A percentile compares a stretch with the other conserved stretches of the same genome.
phyloP scores from a whole-genome alignment of 2,329 filamentous ascomycete species.

The Fusarium proliferatum region DNA sequence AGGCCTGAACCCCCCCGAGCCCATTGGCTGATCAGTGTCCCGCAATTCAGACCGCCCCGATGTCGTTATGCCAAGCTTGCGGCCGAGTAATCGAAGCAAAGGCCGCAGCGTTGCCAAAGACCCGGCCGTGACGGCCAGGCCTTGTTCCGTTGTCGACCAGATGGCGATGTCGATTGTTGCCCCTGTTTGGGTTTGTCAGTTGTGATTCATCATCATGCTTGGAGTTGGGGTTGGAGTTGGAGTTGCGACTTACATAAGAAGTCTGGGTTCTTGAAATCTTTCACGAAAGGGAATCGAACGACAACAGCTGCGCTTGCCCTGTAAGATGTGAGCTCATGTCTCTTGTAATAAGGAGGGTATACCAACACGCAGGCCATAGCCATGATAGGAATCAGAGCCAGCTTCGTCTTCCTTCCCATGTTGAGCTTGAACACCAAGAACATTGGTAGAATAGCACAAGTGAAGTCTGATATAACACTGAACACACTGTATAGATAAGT shows the following conservation, averaged over 20 bases:
- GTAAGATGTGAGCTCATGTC: constrained; percentile 21
- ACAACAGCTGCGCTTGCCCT: constrained; percentile 59
- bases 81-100: constrained; percentile 51
- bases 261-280: constrained; percentile 53
- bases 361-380: constrained; percentile 65
- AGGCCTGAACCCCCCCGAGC: constrained; percentile 7
- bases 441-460: constrained; percentile 63
- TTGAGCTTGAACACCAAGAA: constrained; percentile 66
- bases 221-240: not conserved
- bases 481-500: constrained; percentile 64
- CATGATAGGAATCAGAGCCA: constrained; percentile 63
- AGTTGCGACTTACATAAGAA: constrained; percentile 54
- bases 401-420: constrained; percentile 64
- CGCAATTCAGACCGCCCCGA: constrained; percentile 33
- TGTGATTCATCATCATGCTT: not conserved
- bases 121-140: constrained; percentile 61
- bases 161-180: constrained; percentile 58
- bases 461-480: constrained; percentile 62
- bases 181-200: constrained; percentile 37
- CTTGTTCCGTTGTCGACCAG: constrained; percentile 61
- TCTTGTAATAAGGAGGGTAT: not conserved
- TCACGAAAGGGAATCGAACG: constrained; percentile 54
- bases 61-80: constrained; percentile 47
- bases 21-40: constrained; percentile 28
- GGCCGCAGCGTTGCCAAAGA: constrained; percentile 60